Percentiles rank a stretch among this genome's conserved stretches.
phyloP scores from a whole-genome alignment of 345 rosid genomes.

The Sisymbrium altissimum region DNA sequence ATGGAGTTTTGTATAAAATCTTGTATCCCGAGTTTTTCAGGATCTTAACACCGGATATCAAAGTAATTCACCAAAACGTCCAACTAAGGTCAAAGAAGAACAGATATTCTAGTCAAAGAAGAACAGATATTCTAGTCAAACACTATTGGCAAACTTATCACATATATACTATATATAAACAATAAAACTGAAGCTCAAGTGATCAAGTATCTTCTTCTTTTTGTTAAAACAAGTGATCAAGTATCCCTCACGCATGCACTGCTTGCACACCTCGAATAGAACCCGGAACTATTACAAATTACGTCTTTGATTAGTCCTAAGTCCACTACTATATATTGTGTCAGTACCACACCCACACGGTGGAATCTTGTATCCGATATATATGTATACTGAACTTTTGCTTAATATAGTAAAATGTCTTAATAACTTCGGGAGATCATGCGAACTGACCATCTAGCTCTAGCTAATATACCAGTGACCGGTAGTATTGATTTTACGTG shows the following conservation, averaged over 20 bases:
- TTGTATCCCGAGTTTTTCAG: too few species aligned
- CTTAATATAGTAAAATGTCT: neutral
- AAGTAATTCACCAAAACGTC: too few species aligned
- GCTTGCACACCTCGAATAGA: neutral
- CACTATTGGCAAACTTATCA: neutral
- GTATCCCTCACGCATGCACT: neutral
- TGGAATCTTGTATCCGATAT: neutral
- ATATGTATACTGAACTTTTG: neutral
- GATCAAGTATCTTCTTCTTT: too few species aligned
- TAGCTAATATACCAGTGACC: neutral
- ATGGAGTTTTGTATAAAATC: too few species aligned
- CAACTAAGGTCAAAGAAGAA: too few species aligned
- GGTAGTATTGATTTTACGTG: neutral
- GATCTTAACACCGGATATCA: too few species aligned
- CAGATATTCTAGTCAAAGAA: too few species aligned
- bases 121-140: too few species aligned
- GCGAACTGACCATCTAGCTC: neutral
- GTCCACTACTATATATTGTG: neutral
- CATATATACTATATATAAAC: too few species aligned
- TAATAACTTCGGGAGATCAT: neutral
- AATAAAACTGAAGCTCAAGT: neutral
- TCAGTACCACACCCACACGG: neutral
- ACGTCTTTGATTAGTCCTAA: neutral
- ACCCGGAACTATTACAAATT: neutral
- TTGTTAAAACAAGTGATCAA: too few species aligned